Base-by-base conservation (phyloP, 2,329 filamentous ascomycete genomes). In the Exophiala aquamarina region DNA sequence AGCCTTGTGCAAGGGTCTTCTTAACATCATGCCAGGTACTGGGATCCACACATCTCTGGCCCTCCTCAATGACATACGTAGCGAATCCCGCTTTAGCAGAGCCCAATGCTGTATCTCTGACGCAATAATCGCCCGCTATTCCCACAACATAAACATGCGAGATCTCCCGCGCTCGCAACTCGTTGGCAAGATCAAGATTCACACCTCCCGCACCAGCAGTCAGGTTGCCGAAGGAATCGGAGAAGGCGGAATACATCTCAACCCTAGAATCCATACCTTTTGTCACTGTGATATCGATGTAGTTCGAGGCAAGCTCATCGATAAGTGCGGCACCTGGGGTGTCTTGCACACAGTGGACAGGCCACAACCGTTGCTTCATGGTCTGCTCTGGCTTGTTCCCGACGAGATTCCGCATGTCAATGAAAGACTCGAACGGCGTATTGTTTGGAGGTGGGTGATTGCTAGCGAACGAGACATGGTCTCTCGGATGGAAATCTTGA, bases 201-300 rank as follows among this genome's bases (percentile, higher is more conserved):
- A 70, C 71, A 21, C 57, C 56, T 13, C 61, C 62, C 39, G 61
- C 58, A 11, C 58, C 57, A 42, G 64, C 61, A 52, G 69, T 66
- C 40, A 59, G 50, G 45, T 75, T 75, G 31, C 68, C 68, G 59
- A 96, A 92, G 0, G 88, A 87, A 63, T 91, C 87, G 51, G 85
- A 84, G 61, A 98, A 97, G 1, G 86, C 90, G 52, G 86, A 92
- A 70, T 96, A 97, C 87, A 96, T 95, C 69, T 98, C 93, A 2
- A 95, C 79, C 35, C 78, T 73, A 35, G 74, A 65, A 63, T 89
- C 77, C 62, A 75, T 78, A 9, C 93, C 93, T 72, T 98, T 98
- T 57, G 87, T 78, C 11, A 96, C 70, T 20, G 89, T 72, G 28
- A 68, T 59, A 57, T 92, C 77, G n/a, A 95, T 57, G 13, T 73